Conservation (phyloP, 1,139 yeast genomes). For the Kazachstania sp. region DNA sequence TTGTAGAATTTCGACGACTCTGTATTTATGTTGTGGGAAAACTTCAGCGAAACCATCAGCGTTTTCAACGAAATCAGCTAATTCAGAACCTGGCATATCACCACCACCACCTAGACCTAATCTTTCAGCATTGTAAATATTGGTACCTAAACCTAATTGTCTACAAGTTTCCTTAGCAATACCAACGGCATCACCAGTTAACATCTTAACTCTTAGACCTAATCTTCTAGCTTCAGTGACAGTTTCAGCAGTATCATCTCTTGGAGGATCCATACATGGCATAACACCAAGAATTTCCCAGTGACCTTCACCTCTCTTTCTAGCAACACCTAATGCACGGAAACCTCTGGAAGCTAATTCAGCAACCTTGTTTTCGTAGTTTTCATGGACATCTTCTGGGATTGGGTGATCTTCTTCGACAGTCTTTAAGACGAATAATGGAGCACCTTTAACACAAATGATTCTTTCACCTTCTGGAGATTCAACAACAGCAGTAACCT, state of each 20-base stretch:
- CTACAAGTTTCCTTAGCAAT: slow-evolving; percentile 98
- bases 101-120: slow-evolving; percentile 94
- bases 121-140: slow-evolving; percentile 96
- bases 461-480: slow-evolving; percentile 95
- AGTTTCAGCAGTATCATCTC: slow-evolving; percentile 96
- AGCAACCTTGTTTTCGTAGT: slow-evolving; percentile 94
- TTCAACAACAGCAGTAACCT: slow-evolving; percentile 90
- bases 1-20: slow-evolving; percentile 40
- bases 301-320: slow-evolving; percentile 98
- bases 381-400: slow-evolving; percentile 90
- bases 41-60: slow-evolving; percentile 98
- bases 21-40: slow-evolving; percentile 94
- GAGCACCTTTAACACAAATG: slow-evolving; percentile 97
- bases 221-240: slow-evolving; percentile 86
- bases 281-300: slow-evolving; percentile 97
- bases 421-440: slow-evolving; percentile 88
- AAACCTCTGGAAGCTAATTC: slow-evolving; percentile 98
- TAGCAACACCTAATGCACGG: slow-evolving; percentile 97
- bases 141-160: slow-evolving; percentile 94
- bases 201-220: slow-evolving; percentile 95
- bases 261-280: slow-evolving; percentile 99
- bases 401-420: slow-evolving; percentile 95
- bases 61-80: slow-evolving; percentile 90
- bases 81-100: slow-evolving; percentile 93
- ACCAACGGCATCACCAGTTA: slow-evolving; percentile 99